These are phyloP conservation scores for Paecilomyces variotii DNA, from an alignment of 2,329 filamentous ascomycete genomes.

Conservation along the genomic window DNA sequence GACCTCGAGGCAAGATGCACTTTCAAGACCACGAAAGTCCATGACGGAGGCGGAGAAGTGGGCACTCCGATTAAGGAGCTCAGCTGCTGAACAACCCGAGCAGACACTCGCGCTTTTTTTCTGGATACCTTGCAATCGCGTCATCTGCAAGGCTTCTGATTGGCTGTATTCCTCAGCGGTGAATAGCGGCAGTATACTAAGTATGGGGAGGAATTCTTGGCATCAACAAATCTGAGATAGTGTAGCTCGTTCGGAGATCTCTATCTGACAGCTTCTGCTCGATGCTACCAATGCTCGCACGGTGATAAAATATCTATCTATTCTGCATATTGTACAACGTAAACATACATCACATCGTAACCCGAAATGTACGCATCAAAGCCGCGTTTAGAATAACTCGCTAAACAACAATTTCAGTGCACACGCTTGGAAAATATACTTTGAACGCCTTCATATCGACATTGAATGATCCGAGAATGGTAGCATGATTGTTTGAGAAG, in stretches of 20 bases:
- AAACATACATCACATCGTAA: neutral
- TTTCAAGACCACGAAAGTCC: neutral
- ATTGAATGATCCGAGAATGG: too few relatives aligned
- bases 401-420: neutral
- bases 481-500: too few relatives aligned
- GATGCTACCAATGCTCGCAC: too few relatives aligned
- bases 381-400: neutral
- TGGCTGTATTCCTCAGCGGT: neutral
- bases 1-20: neutral
- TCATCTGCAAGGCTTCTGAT: slow-evolving; percentile 5
- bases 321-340: neutral
- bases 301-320: neutral
- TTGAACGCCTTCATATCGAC: neutral
- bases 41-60: slow-evolving; percentile 2
- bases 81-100: neutral
- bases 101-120: neutral
- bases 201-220: neutral
- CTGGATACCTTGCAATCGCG: slow-evolving; percentile 4
- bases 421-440: neutral
- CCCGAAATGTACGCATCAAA: neutral
- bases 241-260: neutral
- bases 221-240: neutral
- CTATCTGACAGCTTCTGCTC: too few relatives aligned
- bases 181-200: neutral
- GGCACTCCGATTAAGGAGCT: neutral